Percentiles rank a stretch among this genome's conserved stretches.
These are phyloP conservation scores for Lenzites betulinus DNA, from an alignment of 768 basidiomycete species.

Conservation along the genomic window DNA sequence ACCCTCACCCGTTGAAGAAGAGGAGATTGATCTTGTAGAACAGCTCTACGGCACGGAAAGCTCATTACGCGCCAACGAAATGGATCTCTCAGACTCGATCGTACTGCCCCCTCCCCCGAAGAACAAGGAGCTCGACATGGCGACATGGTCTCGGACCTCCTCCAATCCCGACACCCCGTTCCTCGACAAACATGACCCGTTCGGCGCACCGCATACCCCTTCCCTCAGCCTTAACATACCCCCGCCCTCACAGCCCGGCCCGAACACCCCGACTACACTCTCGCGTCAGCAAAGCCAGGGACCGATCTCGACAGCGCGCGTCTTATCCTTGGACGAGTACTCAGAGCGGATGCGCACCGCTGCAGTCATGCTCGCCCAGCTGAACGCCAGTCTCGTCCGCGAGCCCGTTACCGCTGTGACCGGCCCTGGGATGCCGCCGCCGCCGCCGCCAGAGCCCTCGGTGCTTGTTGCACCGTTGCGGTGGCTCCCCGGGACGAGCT, in stretches of 20 bases:
- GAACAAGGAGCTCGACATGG: constrained; percentile 88
- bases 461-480: constrained; percentile 23
- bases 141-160: constrained; percentile 68
- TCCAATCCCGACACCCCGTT: constrained; percentile 52
- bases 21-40: constrained; percentile 96
- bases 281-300: constrained; percentile 13
- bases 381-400: constrained; percentile 77
- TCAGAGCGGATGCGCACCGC: constrained; percentile 98
- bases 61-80: constrained; percentile 64
- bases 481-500: constrained; percentile 34
- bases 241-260: background rate
- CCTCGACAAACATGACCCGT: constrained; percentile 33
- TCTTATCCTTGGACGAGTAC: constrained; percentile 91
- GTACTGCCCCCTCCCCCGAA: constrained; percentile 81
- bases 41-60: constrained; percentile 86
- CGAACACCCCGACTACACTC: constrained; percentile 10
- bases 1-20: constrained; percentile 49
- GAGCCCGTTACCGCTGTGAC: constrained; percentile 43
- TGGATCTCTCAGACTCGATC: constrained; percentile 85
- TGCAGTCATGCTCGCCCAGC: constrained; percentile 96
- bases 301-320: constrained; percentile 3
- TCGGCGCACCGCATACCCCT: constrained; percentile 20
- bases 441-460: constrained; percentile 17
- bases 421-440: constrained; percentile 22
- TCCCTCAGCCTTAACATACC: constrained; percentile 13